Base-by-base conservation (phyloP, 805 yeast species). In the Barnettozyma pratensis region DNA sequence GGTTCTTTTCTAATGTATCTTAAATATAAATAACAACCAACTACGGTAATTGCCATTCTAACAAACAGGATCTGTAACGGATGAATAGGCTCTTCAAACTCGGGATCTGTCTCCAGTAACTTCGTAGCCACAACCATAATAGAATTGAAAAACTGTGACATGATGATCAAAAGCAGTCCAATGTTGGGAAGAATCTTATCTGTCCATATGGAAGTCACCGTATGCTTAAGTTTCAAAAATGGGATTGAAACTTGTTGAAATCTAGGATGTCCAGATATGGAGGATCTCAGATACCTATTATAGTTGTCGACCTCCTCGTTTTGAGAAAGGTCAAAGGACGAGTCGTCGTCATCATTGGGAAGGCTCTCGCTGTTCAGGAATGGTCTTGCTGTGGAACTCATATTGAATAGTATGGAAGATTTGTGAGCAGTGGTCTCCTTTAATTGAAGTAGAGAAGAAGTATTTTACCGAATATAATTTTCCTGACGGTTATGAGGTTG, bases 11-110 rank as follows among this genome's bases (percentile, higher is more conserved):
- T 70, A 30, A 75, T 71, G 45, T 70, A 56, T 45, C 63, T 64
- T 81, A 85, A 77, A 60, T 81, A 85, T 1, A 67, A 45, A 31
- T 79, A 57, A 51, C 92, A 82, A 19, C 81, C 76, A 0, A 71
- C 42, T 50, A 79, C 76, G 0, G 97, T 91, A 50, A 88, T 75
- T 26, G 68, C 46, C 96, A 88, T 89, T 48, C 97, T 75, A 3
- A 79, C 81, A 54, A 87, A 76, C 37, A 90, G 70, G 46, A 90
- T 85, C 64, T 89, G 96, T 32, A 86, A 65, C 1, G 96, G 95
- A 59, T 84, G 82, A 54, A 88, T 76, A 6, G 87, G 85, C 14
- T 68, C 71, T 8, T 70, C 71, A 46, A 81, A 77, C 47, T 74
- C 80, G 14, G 75, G 70, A 55, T 83, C 87, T 1, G 85, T 78